phyloP scores from a whole-genome alignment of 2,329 filamentous ascomycete genomes.

The Xylaria sp. region DNA sequence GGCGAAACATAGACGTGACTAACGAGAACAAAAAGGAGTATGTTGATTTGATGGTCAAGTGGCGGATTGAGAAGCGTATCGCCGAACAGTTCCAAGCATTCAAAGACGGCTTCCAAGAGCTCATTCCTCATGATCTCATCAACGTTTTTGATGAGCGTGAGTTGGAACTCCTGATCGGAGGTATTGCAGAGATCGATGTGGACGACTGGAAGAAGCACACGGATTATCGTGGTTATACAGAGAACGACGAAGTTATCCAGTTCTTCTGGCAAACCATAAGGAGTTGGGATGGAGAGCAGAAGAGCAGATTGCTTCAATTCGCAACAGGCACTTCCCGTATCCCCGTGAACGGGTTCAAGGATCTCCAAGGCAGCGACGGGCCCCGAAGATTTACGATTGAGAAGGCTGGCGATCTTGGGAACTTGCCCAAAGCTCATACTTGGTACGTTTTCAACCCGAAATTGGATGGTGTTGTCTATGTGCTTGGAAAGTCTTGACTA shows the following conservation, averaged over 20 bases:
- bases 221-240: constrained; percentile 97
- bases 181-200: constrained; percentile 99
- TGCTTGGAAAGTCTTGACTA: constrained; percentile 14
- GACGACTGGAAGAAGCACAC: constrained; percentile 99
- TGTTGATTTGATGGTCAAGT: constrained; percentile 97
- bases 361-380: constrained; percentile 95
- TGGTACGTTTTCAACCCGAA: constrained; percentile 66
- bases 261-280: constrained; percentile 99
- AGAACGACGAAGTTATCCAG: constrained; percentile 95
- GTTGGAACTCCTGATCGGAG: constrained; percentile 92
- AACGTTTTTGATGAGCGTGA: constrained; percentile 99
- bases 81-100: constrained; percentile 98
- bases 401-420: constrained; percentile 88
- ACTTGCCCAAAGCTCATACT: constrained; percentile 95
- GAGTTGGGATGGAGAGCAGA: constrained; percentile 97
- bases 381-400: constrained; percentile 97
- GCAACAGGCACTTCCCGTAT: constrained; percentile 97
- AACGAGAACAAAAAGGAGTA: constrained; percentile 99
- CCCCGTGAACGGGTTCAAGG: constrained; percentile 98
- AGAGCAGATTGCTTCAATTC: constrained; percentile 93
- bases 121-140: constrained; percentile 94
- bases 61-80: constrained; percentile 98
- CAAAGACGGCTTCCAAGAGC: constrained; percentile 94
- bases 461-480: not conserved
- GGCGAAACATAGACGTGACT: constrained; percentile 91